These are phyloP conservation scores for Gelatoporia subvermispora DNA, from an alignment of 768 basidiomycete genomes.

Conservation along the genomic window DNA sequence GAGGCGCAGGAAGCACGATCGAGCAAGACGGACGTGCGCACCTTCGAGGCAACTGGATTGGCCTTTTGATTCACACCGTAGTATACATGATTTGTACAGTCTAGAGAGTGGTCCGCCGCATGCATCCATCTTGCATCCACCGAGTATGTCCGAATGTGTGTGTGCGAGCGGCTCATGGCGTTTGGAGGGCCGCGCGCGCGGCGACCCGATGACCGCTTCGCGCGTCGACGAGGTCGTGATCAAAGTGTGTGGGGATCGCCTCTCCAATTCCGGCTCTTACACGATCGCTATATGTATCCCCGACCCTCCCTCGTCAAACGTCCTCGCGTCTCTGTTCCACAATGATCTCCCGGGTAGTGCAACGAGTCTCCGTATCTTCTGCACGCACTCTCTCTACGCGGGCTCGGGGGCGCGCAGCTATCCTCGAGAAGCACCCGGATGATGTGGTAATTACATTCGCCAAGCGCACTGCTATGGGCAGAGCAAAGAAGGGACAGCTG, in stretches of 20 bases:
- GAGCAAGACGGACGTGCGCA: too few relatives aligned
- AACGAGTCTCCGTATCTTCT: conserved; percentile 1
- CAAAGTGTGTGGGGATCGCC: conserved; percentile 44
- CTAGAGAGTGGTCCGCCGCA: too few relatives aligned
- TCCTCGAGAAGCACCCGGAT: conserved; percentile 68
- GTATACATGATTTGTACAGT: too few relatives aligned
- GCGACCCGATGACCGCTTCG: conserved; percentile 25
- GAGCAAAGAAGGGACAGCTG: conserved; percentile 86
- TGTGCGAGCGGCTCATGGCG: too few relatives aligned
- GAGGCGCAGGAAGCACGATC: too few relatives aligned
- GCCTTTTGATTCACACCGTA: too few relatives aligned
- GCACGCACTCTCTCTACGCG: conserved; percentile 32
- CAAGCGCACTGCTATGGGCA: conserved; percentile 84
- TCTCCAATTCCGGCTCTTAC: conserved; percentile 45
- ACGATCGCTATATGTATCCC: conserved; percentile 51
- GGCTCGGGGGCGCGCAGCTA: conserved; percentile 38
- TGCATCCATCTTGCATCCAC: too few relatives aligned
- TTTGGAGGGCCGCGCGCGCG: too few relatives aligned
- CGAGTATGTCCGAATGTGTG: too few relatives aligned
- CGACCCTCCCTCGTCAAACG: conserved; percentile 25
- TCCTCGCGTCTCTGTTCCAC: background rate
- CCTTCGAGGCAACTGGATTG: too few relatives aligned
- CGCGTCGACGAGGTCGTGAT: conserved; percentile 53
- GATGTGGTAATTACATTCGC: conserved; percentile 91
- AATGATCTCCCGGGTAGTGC: conserved; percentile 16